phyloP scores from a whole-genome alignment of 2,329 filamentous ascomycete genomes.

The Fusarium sp. region DNA sequence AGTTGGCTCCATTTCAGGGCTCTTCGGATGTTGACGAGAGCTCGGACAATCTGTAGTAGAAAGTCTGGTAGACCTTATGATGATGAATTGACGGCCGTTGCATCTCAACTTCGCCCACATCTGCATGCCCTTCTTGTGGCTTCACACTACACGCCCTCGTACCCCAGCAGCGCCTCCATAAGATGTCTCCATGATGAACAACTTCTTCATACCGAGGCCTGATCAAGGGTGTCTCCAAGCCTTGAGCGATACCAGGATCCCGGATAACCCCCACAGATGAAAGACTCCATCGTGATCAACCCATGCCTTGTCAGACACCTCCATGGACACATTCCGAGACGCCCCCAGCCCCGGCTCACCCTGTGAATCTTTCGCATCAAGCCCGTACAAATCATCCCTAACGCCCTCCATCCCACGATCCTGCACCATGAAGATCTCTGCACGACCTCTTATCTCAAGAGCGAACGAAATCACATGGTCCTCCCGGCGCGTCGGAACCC shows the following conservation, averaged over 20 bases:
- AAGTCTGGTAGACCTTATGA: slow-evolving; percentile 1
- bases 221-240: slow-evolving; percentile 5
- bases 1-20: background rate
- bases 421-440: slow-evolving; percentile 26
- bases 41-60: slow-evolving; percentile 1
- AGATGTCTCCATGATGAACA: background rate
- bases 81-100: slow-evolving; percentile 15
- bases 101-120: background rate
- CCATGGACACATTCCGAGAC: background rate
- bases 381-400: background rate
- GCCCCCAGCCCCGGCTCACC: slow-evolving; percentile 6
- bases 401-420: slow-evolving; percentile 3
- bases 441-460: background rate
- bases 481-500: background rate
- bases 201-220: background rate
- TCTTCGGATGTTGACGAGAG: background rate
- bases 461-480: slow-evolving; percentile 12
- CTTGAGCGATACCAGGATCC: slow-evolving; percentile 1
- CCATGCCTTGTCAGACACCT: background rate
- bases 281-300: background rate
- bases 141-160: background rate
- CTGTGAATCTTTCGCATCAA: slow-evolving; percentile 14
- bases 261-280: slow-evolving; percentile 5
- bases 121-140: background rate
- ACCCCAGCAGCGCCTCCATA: background rate